Conservation (phyloP, 2,329 filamentous ascomycete genomes). For the Sclerotinia trifoliorum region DNA sequence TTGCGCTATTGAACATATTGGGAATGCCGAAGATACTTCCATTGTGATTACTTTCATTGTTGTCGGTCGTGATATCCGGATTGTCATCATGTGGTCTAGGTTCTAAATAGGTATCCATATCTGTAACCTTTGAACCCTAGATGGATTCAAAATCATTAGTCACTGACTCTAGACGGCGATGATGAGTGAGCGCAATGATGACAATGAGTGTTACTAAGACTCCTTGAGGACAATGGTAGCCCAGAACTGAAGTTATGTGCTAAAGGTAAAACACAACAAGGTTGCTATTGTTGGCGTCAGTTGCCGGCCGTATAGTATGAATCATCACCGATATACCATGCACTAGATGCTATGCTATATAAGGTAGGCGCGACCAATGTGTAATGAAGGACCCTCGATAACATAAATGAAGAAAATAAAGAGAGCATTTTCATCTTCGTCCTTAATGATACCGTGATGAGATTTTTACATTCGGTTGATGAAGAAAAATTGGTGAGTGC, state of each 20-base stretch:
- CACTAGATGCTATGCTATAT: too few relatives aligned
- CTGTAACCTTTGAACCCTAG: not conserved
- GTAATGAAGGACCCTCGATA: not conserved
- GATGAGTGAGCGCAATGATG: not conserved
- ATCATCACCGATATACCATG: not conserved
- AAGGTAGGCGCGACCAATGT: not conserved
- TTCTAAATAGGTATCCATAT: not conserved
- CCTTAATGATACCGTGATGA: not conserved
- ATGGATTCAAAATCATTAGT: not conserved
- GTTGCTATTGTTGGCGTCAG: not conserved
- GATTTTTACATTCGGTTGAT: not conserved
- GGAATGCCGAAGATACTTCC: conserved; percentile 1
- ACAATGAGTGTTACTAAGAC: not conserved
- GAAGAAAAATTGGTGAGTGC: conserved; percentile 5
- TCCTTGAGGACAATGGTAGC: too few relatives aligned
- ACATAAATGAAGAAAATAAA: not conserved
- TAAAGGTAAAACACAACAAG: not conserved
- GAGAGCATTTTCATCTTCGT: not conserved
- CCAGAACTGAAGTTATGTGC: not conserved
- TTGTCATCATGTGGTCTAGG: not conserved
- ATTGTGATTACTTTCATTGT: not conserved
- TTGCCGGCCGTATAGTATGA: not conserved
- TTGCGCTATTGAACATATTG: conserved; percentile 8
- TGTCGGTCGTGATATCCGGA: too few relatives aligned
- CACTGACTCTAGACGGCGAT: not conserved